Conservation (phyloP, 495 filamentous ascomycete genomes). For the Aspergillus taichungensis region DNA sequence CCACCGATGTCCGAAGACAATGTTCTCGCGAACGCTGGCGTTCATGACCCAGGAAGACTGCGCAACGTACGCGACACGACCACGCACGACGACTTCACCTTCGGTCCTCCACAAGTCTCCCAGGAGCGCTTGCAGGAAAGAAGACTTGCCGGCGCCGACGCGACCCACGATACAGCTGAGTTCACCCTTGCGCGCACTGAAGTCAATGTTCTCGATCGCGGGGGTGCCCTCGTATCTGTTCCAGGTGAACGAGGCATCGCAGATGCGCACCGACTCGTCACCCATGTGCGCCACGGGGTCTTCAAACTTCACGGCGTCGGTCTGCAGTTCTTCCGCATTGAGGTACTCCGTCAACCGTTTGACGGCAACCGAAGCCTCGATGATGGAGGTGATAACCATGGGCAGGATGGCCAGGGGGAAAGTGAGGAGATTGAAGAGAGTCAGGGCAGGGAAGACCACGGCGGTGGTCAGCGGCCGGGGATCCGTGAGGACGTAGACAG, state of each 20-base stretch:
- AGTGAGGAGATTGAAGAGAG: slow-evolving; percentile 85
- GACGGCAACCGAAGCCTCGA: slow-evolving; percentile 92
- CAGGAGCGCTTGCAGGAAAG: slow-evolving; percentile 74
- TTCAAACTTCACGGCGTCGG: slow-evolving; percentile 65
- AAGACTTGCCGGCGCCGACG: slow-evolving; percentile 91
- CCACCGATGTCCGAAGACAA: slow-evolving; percentile 92
- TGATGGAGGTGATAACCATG: slow-evolving; percentile 94
- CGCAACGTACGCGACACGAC: slow-evolving; percentile 79
- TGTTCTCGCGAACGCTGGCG: slow-evolving; percentile 91
- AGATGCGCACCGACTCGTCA: slow-evolving; percentile 76
- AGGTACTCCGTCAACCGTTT: slow-evolving; percentile 79
- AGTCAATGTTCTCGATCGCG: slow-evolving; percentile 69
- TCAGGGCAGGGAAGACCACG: slow-evolving; percentile 91
- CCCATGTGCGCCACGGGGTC: slow-evolving; percentile 60
- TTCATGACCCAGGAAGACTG: slow-evolving; percentile 98
- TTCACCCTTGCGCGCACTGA: slow-evolving; percentile 82
- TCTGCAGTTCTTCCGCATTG: slow-evolving; percentile 80
- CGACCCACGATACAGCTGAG: slow-evolving; percentile 90
- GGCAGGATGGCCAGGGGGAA: slow-evolving; percentile 93
- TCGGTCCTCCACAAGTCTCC: slow-evolving; percentile 87
- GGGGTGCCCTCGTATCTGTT: slow-evolving; percentile 60
- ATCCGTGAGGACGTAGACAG: slow-evolving; percentile 80
- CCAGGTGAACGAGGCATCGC: slow-evolving; percentile 90
- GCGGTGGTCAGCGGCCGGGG: slow-evolving; percentile 79
- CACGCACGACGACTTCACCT: slow-evolving; percentile 75